Evolutionary conservation across 306 rosid species (phyloP), one percentile per base, ranked within the genome.

Genomic region (Vicia sativa): DNA sequence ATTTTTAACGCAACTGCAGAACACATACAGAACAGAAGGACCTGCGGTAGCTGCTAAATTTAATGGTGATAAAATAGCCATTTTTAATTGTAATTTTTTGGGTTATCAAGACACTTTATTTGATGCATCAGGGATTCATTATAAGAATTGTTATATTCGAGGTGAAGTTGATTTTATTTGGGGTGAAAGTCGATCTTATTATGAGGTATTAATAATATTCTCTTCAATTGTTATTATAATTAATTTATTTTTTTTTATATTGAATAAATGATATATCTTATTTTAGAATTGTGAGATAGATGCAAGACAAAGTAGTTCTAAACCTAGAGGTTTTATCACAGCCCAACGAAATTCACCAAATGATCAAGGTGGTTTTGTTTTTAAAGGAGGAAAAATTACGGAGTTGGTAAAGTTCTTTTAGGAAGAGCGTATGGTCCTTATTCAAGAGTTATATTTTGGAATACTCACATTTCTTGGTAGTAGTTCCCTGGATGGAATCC

Each of bases 31-130:
- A 39, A 1, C 21, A 5, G 18, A 16, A 0, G 11, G 9, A 21
- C 35, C 13, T 5, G 50, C 67, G 19, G 0, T 2, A 3, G 67
- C 67, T 5, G 67, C 68, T 6, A 2, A 3, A 12, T 25, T 62
- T 21, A 21, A 42, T 6, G 68, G 68, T 41, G 50, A 62, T 25
- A 42, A 41, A 39, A 7, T 52, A 3, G 6, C 6, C 0, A 21
- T 62, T 1, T 42, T 19, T n/a, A 41, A 18, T 0, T 41, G 68
- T 41, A 7, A 52, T 62, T 62, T 62, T 2, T 2, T 62, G 0
- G 21, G 68, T 21, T 62, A 62, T 62, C 68, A 62, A 62, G 68
- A 62, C 6, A 62, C 68, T 62, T n/a, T 62, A 3, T 6, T 62
- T 3, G 53, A 42, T 42, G 53, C 37, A 6, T 1, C 1, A 0